phyloP scores from a whole-genome alignment of 352 stramenopile species.

The Blastocystis sp. region DNA sequence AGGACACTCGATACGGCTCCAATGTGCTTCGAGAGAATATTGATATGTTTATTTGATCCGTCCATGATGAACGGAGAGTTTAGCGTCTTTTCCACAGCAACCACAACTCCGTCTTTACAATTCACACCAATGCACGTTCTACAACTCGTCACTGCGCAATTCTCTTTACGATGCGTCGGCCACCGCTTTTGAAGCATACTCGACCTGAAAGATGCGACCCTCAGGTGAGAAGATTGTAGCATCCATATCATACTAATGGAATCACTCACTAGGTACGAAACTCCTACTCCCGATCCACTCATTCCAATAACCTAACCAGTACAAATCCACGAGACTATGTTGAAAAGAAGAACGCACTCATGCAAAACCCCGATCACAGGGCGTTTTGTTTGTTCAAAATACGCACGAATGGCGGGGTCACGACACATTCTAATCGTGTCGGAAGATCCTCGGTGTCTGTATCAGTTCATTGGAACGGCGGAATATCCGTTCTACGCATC shows the following conservation, averaged over 20 bases:
- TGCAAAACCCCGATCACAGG: conserved; percentile 24
- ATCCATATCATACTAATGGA: conserved; percentile 58
- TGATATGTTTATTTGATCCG: conserved; percentile 56
- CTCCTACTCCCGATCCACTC: conserved; percentile 56
- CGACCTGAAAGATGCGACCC: conserved; percentile 56
- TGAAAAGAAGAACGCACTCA: conserved; percentile 13
- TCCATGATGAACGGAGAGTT: conserved; percentile 54
- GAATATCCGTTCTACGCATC: not conserved
- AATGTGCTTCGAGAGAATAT: conserved; percentile 46
- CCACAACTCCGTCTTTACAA: conserved; percentile 54
- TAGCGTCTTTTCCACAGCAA: conserved; percentile 48
- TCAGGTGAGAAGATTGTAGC: conserved; percentile 56
- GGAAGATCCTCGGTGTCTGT: not conserved
- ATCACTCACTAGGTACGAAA: not conserved
- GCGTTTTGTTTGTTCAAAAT: not conserved
- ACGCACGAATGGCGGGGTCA: not conserved
- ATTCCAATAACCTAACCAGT: not conserved
- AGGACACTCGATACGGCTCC: conserved; percentile 15
- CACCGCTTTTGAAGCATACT: conserved; percentile 56
- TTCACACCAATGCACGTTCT: conserved; percentile 54
- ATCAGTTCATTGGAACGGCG: not conserved
- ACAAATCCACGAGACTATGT: not conserved
- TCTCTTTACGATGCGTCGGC: conserved; percentile 17
- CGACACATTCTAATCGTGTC: conserved; percentile 4
- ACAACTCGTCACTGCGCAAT: not conserved